Conservation (phyloP, 2,329 filamentous ascomycete species). For the Fusarium xylarioides region DNA sequence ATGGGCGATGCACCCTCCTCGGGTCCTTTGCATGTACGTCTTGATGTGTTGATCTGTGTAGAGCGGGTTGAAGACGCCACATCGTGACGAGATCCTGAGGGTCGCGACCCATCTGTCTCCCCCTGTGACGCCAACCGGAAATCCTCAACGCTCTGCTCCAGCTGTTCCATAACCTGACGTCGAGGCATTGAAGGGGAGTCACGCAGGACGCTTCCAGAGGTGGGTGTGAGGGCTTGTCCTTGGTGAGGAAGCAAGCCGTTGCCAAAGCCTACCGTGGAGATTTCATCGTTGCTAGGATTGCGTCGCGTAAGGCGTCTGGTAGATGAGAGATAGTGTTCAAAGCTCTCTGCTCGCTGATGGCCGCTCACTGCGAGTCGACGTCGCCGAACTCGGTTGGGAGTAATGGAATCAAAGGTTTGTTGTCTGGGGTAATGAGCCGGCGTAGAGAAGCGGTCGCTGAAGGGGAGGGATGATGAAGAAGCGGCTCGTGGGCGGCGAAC, state of each 20-base stretch:
- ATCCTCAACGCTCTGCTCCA: not conserved
- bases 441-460: not conserved
- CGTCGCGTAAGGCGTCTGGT: not conserved
- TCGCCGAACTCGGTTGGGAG: not conserved
- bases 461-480: not conserved
- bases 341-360: not conserved
- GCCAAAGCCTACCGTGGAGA: not conserved
- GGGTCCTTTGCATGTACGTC: too few species aligned
- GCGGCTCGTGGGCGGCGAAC: not conserved
- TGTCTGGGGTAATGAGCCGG: not conserved
- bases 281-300: not conserved
- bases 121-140: rapidly evolving
- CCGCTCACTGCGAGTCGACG: not conserved
- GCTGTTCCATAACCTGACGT: not conserved
- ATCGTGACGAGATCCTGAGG: rapidly evolving
- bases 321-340: not conserved
- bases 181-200: not conserved
- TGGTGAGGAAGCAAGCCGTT: too few species aligned
- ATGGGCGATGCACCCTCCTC: not conserved
- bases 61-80: not conserved
- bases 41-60: too few species aligned
- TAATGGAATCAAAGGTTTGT: not conserved
- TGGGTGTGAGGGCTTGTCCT: not conserved
- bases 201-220: not conserved
- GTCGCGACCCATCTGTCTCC: rapidly evolving